Percentiles rank a stretch among this genome's conserved stretches.
phyloP scores from a whole-genome alignment of 805 yeast genomes.

The Starmera dryadoides region DNA sequence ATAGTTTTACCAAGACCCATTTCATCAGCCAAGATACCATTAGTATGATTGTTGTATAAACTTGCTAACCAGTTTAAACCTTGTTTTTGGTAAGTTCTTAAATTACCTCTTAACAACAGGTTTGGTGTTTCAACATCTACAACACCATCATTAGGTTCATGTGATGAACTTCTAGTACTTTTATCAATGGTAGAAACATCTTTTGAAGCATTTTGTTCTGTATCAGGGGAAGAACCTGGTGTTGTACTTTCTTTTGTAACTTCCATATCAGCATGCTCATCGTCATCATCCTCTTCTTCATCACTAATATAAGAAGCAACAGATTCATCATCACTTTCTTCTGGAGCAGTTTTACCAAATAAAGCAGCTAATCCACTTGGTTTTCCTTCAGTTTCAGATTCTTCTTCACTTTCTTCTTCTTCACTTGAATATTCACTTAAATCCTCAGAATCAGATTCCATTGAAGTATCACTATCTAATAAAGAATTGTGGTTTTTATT shows the following conservation, averaged over 20 bases:
- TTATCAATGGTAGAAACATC: conserved; percentile 1
- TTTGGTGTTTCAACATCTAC: conserved; percentile 77
- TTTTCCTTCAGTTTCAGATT: conserved; percentile 10
- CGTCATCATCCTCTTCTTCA: conserved; percentile 15
- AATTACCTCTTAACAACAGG: conserved; percentile 61
- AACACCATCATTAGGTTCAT: conserved; percentile 28
- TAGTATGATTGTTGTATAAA: conserved; percentile 82
- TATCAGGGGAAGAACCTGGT: conserved; percentile 29
- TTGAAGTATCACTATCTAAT: conserved; percentile 23
- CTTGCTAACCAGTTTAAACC: conserved; percentile 98
- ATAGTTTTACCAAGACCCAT: conserved; percentile 98
- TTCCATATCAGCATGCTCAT: conserved; percentile 12
- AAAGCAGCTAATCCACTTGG: conserved; percentile 28
- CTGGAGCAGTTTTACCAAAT: conserved; percentile 23
- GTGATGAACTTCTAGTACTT: conserved; percentile 8
- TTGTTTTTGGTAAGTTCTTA: conserved; percentile 89
- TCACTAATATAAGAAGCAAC: conserved; percentile 21
- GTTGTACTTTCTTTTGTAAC: conserved; percentile 17
- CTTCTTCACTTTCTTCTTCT: conserved; percentile 12
- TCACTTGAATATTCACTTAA: conserved; percentile 19
- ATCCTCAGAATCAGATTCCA: conserved; percentile 21
- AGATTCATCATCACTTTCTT: conserved; percentile 30
- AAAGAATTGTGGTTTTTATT: conserved; percentile 13
- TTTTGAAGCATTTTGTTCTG: conserved; percentile 12
- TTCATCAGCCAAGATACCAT: conserved; percentile 97